A percentile compares a stretch with the other conserved stretches of the same genome.
Evolutionary conservation across 495 filamentous ascomycete species (phyloP).

Genomic region (Letharia columbiana): DNA sequence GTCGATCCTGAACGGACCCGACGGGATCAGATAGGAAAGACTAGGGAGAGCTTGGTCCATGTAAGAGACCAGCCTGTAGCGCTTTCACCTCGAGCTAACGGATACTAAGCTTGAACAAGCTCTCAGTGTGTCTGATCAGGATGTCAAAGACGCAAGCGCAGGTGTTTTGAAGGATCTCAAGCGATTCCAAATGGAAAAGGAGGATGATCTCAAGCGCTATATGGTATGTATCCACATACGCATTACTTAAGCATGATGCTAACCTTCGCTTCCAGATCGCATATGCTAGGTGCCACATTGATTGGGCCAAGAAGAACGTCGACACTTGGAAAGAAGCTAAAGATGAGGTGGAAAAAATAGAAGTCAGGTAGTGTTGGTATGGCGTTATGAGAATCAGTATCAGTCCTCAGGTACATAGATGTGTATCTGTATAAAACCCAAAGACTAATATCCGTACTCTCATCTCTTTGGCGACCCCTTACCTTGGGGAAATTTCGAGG

Average conservation of each 20-base stretch:
- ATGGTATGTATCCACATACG: constrained; percentile 59
- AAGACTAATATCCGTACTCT: background rate
- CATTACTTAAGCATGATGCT: constrained; percentile 5
- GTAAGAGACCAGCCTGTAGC: constrained; percentile 30
- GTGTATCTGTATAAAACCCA: background rate
- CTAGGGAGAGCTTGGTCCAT: constrained; percentile 61
- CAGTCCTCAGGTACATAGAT: constrained; percentile 10
- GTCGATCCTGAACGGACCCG: constrained; percentile 89
- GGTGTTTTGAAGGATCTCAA: constrained; percentile 82
- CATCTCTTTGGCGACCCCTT: background rate
- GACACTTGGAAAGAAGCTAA: constrained; percentile 94
- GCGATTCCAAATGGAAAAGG: constrained; percentile 88
- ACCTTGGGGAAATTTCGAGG: background rate
- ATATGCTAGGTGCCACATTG: constrained; percentile 87
- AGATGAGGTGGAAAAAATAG: constrained; percentile 86
- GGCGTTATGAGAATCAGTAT: constrained; percentile 12
- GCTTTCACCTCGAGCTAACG: constrained; percentile 15
- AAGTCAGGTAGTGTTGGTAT: constrained; percentile 37
- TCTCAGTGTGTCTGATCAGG: constrained; percentile 71
- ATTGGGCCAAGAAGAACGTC: constrained; percentile 97
- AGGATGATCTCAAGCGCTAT: constrained; percentile 84
- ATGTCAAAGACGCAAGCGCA: constrained; percentile 81
- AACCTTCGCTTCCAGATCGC: constrained; percentile 51
- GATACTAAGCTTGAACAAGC: constrained; percentile 74
- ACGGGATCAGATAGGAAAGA: constrained; percentile 91